Conservation (phyloP, 352 stramenopile species). For the Plasmopara halstedii region DNA sequence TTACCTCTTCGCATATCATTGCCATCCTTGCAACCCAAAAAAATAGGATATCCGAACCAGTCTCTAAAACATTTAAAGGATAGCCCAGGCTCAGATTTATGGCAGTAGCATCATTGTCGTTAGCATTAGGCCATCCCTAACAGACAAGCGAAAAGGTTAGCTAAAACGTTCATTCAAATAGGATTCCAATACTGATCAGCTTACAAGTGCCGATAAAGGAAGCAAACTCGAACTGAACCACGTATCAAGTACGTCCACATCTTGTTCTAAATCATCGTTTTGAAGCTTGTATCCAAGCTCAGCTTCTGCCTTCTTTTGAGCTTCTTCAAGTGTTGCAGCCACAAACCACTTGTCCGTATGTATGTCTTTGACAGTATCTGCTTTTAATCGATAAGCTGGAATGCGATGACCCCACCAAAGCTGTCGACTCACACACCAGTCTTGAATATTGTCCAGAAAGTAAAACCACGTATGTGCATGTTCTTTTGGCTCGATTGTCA, state of each 20-base stretch:
- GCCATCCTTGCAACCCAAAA: constrained; percentile 99
- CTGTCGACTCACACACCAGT: constrained; percentile 99
- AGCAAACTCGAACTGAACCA: constrained; percentile 99
- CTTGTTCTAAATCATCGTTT: constrained; percentile 89
- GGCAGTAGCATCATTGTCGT: constrained; percentile 31
- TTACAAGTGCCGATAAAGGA: constrained; percentile 77
- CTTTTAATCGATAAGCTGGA: constrained; percentile 90
- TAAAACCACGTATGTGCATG: constrained; percentile 95
- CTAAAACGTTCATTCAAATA: not conserved
- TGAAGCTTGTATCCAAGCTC: constrained; percentile 63
- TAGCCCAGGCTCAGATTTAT: constrained; percentile 37
- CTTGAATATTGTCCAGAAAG: constrained; percentile 98
- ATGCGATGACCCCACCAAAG: constrained; percentile 99
- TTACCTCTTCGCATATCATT: constrained; percentile 98
- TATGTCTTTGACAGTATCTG: constrained; percentile 2
- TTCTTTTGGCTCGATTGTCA: constrained; percentile 92
- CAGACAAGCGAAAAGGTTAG: constrained; percentile 28
- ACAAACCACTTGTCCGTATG: constrained; percentile 91
- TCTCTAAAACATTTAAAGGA: constrained; percentile 74
- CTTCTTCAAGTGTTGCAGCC: constrained; percentile 86
- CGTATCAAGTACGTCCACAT: constrained; percentile 99
- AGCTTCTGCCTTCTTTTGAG: constrained; percentile 79
- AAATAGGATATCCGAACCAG: constrained; percentile 99
- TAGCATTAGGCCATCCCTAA: constrained; percentile 91
- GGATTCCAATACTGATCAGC: not conserved